Evolutionary conservation across 305 asterid species (phyloP), one percentile per base, ranked within the genome.

Genomic region (Petunia hybrid): DNA sequence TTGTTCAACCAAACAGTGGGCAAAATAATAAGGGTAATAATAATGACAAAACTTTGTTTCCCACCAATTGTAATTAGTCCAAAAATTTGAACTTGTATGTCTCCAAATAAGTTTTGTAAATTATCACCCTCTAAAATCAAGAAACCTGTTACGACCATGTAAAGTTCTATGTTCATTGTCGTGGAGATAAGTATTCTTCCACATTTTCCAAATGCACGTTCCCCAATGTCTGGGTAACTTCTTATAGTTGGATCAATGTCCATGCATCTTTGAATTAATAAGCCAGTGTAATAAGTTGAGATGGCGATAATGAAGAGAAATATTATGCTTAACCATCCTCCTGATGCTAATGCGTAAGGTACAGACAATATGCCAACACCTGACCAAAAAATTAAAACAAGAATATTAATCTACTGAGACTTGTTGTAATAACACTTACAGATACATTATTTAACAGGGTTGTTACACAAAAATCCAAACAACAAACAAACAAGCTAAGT

Each of bases 291-390:
- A 86, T 82, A 92, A 3, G 97, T 85, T 48, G 91, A 87, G 41
- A 82, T 80, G 0, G 99, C 99, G 1, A 94, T 90, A 31, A 90
- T 87, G 60, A 95, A 87, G 79, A 95, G 84, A 5, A 92, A 84
- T 16, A 86, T 75, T 83, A 95, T 83, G 86, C 98, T 91, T n/a
- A 85, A 65, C 99, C 99, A 94, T 5, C 99, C 97, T 1, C 97
- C 97, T n/a, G 95, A 89, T 48, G 98, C 68, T 57, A 95, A 61
- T n/a, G 98, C 99, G 81, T 89, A 94, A 8, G 99, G 97, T 68
- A 94, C 86, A 4, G 97, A 91, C 45, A 94, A 77, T 67, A 95
- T 90, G 65, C 99, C 99, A 2, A 95, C 97, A 60, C 98, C 99
- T 92, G 89, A 61, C 6, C 38, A 76, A 42, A 45, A 70, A 22